phyloP scores from a whole-genome alignment of 1,284 basidiomycete genomes.

The Malassezia furfur region DNA sequence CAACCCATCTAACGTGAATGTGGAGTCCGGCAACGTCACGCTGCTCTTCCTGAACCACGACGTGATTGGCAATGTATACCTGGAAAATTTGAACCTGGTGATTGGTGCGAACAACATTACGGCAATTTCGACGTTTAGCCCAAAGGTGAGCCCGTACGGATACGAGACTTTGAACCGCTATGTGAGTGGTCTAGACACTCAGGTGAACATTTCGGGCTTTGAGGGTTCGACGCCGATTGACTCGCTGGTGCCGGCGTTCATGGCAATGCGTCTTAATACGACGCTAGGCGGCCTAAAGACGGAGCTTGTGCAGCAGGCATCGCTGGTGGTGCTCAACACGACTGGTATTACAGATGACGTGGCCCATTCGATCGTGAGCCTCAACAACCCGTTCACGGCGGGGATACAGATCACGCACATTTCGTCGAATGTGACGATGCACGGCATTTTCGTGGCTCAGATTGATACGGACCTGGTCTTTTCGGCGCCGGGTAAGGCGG shows the following conservation, averaged over 20 bases:
- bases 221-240: conserved; percentile 57
- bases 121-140: conserved; percentile 49
- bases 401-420: conserved; percentile 58
- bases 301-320: conserved; percentile 56
- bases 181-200: conserved; percentile 53
- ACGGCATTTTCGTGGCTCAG: conserved; percentile 60
- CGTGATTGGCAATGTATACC: conserved; percentile 27
- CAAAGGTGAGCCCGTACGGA: conserved; percentile 60
- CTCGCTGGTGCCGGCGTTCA: conserved; percentile 59
- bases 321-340: conserved; percentile 57
- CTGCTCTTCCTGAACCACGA: conserved; percentile 56
- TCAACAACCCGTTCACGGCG: conserved; percentile 63
- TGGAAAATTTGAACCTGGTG: conserved; percentile 33
- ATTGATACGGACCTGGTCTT: conserved; percentile 59
- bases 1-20: conserved; percentile 64
- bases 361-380: conserved; percentile 59
- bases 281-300: conserved; percentile 60
- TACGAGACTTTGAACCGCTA: conserved; percentile 62
- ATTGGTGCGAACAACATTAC: conserved; percentile 37
- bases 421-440: conserved; percentile 58
- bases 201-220: conserved; percentile 52
- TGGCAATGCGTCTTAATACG: conserved; percentile 57
- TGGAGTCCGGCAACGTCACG: conserved; percentile 48
- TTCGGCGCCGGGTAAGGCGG: conserved; percentile 54
- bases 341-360: conserved; percentile 61